Evolutionary conservation across 2,329 filamentous ascomycete genomes (phyloP), one percentile per base, ranked within the genome.

Genomic region (Metarhizium anisopliae): DNA sequence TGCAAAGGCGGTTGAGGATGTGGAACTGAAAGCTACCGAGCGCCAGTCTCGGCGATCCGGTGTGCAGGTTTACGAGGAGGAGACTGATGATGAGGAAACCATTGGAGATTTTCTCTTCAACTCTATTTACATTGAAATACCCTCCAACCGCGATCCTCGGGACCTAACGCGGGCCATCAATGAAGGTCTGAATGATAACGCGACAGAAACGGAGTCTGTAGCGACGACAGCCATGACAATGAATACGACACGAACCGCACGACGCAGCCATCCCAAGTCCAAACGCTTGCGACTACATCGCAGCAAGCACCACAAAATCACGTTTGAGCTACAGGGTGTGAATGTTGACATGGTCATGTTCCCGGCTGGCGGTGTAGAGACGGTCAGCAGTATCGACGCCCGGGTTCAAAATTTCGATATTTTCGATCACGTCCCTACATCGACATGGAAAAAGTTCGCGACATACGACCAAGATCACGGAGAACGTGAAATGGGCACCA

Each of bases 81-180:
- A 93, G 29, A 81, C 87, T 25, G 89, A 95, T 51, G 87, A 92
- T 47, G 89, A 92, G 69, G 89, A 85, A 13, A 89, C 88, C 6
- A 95, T 97, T 70, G 91, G 90, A 6, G 95, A 99, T 68, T 95
- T 95, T 63, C 77, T 99, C 16, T 99, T 99, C 79, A 97, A 99
- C 68, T 99, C 94, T 0, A 96, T 99, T 55, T 99, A 96, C 74
- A 96, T 99, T 63, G 91, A 89, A 14, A 89, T 99, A 18, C 89
- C 93, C 0, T 81, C 89, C 11, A 94, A 92, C 62, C 84, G 87
- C 56, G 93, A 97, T 63, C 90, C 91, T 5, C 83, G 83, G 54
- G 90, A 95, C 35, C 79, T 97, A 10, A 79, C 89, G 4, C 82
- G 84, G 50, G 89, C 88, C 43, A 96, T 99, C 70, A 96, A 96